Base-by-base conservation (phyloP, 352 stramenopile species). In the Phytopythium kandeliae region DNA sequence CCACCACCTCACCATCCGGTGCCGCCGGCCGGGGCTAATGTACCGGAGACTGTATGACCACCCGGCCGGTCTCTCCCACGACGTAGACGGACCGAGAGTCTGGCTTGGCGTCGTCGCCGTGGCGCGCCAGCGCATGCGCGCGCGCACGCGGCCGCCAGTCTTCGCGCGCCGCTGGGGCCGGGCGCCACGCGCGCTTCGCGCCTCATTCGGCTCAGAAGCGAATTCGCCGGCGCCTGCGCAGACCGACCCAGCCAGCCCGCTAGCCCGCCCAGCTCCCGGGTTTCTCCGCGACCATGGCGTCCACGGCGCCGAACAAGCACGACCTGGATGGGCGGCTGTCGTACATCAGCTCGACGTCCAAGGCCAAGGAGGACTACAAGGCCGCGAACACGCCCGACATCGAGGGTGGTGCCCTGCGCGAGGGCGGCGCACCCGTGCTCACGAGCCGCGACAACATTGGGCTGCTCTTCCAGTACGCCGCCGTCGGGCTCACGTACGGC, bases 311-410 rank as follows among this genome's bases (percentile, higher is more conserved):
- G 55, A 26, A 67, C 28, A 31, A 31, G 28, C 28, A 31, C 28
- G 28, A 31, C 28, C 28, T 31, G 28, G 28, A 31, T 9, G 28
- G 49, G 34, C 65, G 65, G 35, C 30, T 74, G 6, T 81, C 70
- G 24, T 61, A 69, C 45, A 36, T 74, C 35, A 76, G 67, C 41
- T 50, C 57, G 24, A 45, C 57, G 13, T 60, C 57, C 6, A 42
- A 58, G 11, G 33, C 28, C 43, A 56, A 66, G 47, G 60, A 73
- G 7, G 63, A 51, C 34, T 79, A 76, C 48, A 40, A 54, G 11
- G 60, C 51, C 19, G 45, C 65, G 22, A 61, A 74, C 49, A 74
- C 69, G 0, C 66, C 66, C 8, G 58, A 74, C 16, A 34, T 60
- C 16, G 49, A 65, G 31, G 54, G 37, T 13, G 64, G 62, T 30